Conservation (phyloP, 2,329 filamentous ascomycete genomes). For the Hypoxylon rubiginosum region DNA sequence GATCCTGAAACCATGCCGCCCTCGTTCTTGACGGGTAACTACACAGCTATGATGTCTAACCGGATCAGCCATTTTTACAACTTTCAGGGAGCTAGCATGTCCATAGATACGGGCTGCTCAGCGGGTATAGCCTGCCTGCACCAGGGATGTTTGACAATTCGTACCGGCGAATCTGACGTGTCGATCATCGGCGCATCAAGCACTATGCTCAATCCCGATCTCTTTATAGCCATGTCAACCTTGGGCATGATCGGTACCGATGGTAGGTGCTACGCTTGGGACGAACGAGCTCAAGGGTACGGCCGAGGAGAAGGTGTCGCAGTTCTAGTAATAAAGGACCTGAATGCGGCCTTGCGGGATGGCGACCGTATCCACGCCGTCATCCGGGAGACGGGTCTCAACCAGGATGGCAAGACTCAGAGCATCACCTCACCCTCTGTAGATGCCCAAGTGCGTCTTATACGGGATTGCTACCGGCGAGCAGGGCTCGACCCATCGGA, state of each 20-base stretch:
- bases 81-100: slow-evolving; percentile 43
- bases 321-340: slow-evolving; percentile 57
- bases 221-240: slow-evolving; percentile 59
- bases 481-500: slow-evolving; percentile 28
- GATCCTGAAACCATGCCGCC: neutral
- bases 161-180: slow-evolving; percentile 16
- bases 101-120: slow-evolving; percentile 54
- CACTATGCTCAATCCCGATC: slow-evolving; percentile 47
- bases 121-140: slow-evolving; percentile 50
- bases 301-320: slow-evolving; percentile 60
- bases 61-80: slow-evolving; percentile 51
- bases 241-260: no score
- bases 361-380: slow-evolving; percentile 57
- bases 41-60: slow-evolving; percentile 43
- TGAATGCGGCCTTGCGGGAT: slow-evolving; percentile 39
- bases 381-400: slow-evolving; percentile 10
- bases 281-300: slow-evolving; percentile 60
- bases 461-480: slow-evolving; percentile 33
- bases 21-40: slow-evolving; percentile 49
- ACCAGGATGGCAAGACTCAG: slow-evolving; percentile 36
- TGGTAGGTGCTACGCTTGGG: slow-evolving; percentile 55
- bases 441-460: slow-evolving; percentile 36
- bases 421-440: slow-evolving; percentile 33
- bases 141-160: slow-evolving; percentile 19
- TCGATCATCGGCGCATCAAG: slow-evolving; percentile 49